A percentile compares a stretch with the other conserved stretches of the same genome.
phyloP scores from a whole-genome alignment of 73 alveolate species.

The Tetrahymena borealis region DNA sequence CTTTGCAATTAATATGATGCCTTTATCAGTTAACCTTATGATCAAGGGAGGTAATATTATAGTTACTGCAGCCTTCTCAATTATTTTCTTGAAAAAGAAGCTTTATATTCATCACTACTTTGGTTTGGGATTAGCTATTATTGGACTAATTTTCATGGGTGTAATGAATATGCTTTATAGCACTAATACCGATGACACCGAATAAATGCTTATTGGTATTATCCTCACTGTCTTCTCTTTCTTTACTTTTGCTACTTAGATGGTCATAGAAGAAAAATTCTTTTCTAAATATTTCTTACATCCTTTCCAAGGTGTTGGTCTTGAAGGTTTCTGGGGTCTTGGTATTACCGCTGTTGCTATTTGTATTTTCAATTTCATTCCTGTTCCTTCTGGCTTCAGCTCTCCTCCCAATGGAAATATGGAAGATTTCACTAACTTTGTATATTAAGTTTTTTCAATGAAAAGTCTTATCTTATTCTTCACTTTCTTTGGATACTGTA shows the following conservation, averaged over 20 bases:
- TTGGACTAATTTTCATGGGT: conserved; percentile 77
- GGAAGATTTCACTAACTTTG: conserved; percentile 46
- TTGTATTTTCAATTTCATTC: conserved; percentile 53
- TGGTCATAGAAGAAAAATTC: conserved; percentile 76
- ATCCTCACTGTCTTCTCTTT: conserved; percentile 26
- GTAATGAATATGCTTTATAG: conserved; percentile 27
- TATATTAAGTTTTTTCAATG: conserved; percentile 56
- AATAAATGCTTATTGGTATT: not conserved
- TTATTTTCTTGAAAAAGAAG: conserved; percentile 59
- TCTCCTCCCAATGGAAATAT: conserved; percentile 6
- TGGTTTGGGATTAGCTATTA: conserved; percentile 58
- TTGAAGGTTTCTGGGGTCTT: conserved; percentile 89
- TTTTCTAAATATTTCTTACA: conserved; percentile 62
- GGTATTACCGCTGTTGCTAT: conserved; percentile 52
- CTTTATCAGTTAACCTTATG: conserved; percentile 88
- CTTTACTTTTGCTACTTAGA: conserved; percentile 59
- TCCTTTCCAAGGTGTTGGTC: conserved; percentile 86
- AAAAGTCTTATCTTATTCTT: conserved; percentile 9
- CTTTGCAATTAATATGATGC: conserved; percentile 72
- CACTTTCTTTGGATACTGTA: conserved; percentile 34
- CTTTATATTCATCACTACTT: conserved; percentile 58
- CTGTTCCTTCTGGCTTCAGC: conserved; percentile 38
- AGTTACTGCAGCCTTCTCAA: conserved; percentile 65
- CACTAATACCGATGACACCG: conserved; percentile 29
- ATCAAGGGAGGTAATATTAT: conserved; percentile 84